Conservation (phyloP, 352 stramenopile genomes). For the Halophytophthora polymorphica region DNA sequence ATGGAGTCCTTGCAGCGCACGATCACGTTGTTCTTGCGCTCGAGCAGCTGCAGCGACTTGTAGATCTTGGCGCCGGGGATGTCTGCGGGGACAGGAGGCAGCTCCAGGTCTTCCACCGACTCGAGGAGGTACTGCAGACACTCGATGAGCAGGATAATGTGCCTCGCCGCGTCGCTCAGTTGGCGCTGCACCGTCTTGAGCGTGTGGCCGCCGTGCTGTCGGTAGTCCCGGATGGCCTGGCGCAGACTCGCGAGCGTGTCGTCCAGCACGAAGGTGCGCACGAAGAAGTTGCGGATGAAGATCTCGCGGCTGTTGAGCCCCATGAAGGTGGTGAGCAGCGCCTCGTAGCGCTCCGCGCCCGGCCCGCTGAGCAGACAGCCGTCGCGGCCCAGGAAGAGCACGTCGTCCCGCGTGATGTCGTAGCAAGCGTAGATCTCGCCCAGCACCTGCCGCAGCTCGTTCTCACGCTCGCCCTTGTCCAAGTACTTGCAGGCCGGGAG, state of each 20-base stretch:
- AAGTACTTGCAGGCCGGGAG: conserved; percentile 96
- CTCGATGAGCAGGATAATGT: conserved; percentile 97
- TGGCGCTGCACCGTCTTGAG: conserved; percentile 72
- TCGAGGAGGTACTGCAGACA: conserved; percentile 95
- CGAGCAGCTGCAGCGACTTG: conserved; percentile 90
- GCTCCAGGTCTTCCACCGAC: conserved; percentile 88
- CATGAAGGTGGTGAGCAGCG: conserved; percentile 94
- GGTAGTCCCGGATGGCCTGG: conserved; percentile 84
- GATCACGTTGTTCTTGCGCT: conserved; percentile 88
- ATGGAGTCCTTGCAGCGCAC: conserved; percentile 93
- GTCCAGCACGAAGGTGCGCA: conserved; percentile 93
- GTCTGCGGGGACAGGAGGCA: conserved; percentile 51
- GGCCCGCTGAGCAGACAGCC: conserved; percentile 93
- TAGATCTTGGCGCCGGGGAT: conserved; percentile 80
- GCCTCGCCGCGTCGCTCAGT: conserved; percentile 89
- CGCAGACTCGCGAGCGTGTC: conserved; percentile 91
- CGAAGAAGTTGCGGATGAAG: conserved; percentile 98
- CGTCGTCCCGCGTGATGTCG: conserved; percentile 95
- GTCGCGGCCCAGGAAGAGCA: conserved; percentile 93
- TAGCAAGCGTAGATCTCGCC: conserved; percentile 95
- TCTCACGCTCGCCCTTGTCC: conserved; percentile 96
- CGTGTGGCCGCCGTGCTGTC: conserved; percentile 78
- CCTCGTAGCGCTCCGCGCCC: conserved; percentile 93
- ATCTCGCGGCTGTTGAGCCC: conserved; percentile 96
- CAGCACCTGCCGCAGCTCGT: conserved; percentile 95